Base-by-base conservation (phyloP, 2,329 filamentous ascomycete species). In the Fusarium globosum region DNA sequence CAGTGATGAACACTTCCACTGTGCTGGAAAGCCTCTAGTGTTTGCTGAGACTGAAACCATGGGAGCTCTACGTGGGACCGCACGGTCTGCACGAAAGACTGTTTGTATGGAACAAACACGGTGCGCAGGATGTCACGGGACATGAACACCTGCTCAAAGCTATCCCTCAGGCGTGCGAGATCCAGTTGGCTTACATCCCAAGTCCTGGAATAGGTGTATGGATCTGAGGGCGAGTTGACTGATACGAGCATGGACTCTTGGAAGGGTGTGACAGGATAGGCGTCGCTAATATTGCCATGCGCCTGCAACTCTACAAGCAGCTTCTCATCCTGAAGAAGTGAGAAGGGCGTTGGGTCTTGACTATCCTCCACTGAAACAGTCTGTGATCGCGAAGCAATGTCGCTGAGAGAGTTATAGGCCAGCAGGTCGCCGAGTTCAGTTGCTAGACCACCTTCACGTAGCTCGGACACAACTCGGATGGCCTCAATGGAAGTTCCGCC, bases 261-360 rank as follows among this genome's bases (percentile, higher is more conserved):
- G 30, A 79, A 71, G 1, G 73, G 61, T 1, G 77, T 79, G 18
- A 69, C 71, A 16, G 76, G 76, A 55, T 73, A 78, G 0, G 76
- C 76, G 45, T 79, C 77, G 8, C 51, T 48, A 3, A 73, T 53
- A 13, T 28, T 7, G 26, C 26, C 26, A 5, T 7, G 7, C 1
- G 33, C 10, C 5, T 45, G 33, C 6, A 66, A 15, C 4, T 49
- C 48, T 23, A 38, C 20, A 11, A 65, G 11, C 7, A 66, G 13
- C 10, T 33, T 55, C 11, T 23, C 20, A 11, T 69, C 69, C 12
- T 38, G 33, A 8, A 71, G 39, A 3, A 77, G 68, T 10, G 65
- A 68, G 48, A 77, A 76, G 3, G 72, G 72, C 8, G 15, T 26
- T 7, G 51, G 60, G 10, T 67, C 64, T 43, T 67, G 36, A 9